Evolutionary conservation across 179 eudicot species (phyloP).

Genomic region (Silene coronaria): DNA sequence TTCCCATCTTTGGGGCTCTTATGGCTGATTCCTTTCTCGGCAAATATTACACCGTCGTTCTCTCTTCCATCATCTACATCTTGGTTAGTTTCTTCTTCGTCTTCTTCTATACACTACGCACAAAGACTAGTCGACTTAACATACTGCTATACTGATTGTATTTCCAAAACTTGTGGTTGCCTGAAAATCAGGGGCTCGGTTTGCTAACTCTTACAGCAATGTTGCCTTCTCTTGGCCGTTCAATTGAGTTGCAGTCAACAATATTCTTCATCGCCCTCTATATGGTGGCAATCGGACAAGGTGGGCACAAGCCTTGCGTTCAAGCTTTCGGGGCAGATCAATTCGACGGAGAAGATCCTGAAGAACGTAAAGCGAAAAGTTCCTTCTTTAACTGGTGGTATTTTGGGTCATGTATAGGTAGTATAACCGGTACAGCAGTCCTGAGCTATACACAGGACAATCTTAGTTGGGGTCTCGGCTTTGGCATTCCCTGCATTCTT

Average conservation of each 20-base stretch:
- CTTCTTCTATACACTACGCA: no score
- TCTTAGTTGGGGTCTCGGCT: conserved; percentile 63
- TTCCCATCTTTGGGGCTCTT: conserved; percentile 49
- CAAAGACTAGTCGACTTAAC: neutral
- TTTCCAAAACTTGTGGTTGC: no score
- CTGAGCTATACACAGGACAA: conserved; percentile 56
- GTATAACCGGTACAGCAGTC: conserved; percentile 22
- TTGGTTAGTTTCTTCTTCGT: conserved; percentile 31
- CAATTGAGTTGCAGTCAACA: conserved; percentile 32
- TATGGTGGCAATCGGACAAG: conserved; percentile 48
- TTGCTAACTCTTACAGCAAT: conserved; percentile 52
- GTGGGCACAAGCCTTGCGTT: conserved; percentile 59
- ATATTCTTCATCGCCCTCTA: conserved; percentile 30
- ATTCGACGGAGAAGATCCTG: conserved; percentile 20
- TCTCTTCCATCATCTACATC: conserved; percentile 42
- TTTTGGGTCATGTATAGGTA: conserved; percentile 27
- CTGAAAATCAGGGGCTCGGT: conserved; percentile 43
- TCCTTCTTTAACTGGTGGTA: conserved; percentile 80
- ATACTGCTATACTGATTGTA: no score
- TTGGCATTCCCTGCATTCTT: conserved; percentile 52
- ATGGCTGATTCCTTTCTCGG: conserved; percentile 58
- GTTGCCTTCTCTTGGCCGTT: conserved; percentile 29
- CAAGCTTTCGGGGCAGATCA: conserved; percentile 11
- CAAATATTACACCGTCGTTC: conserved; percentile 37
- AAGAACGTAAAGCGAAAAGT: conserved; percentile 55